phyloP scores from a whole-genome alignment of 2,329 filamentous ascomycete genomes.

The Aureobasidium sp. region DNA sequence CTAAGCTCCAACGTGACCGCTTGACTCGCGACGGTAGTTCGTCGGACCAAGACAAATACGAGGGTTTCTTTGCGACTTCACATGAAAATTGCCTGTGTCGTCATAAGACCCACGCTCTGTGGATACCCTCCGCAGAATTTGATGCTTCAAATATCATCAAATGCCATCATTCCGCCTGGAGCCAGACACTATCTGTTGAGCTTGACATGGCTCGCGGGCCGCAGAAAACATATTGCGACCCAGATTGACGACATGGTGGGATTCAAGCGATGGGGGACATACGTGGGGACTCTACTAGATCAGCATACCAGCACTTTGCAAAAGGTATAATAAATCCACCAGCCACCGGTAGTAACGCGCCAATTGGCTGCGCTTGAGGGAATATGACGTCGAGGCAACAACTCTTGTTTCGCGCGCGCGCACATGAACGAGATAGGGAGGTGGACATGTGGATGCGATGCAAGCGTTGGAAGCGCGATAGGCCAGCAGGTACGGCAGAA shows the following conservation, averaged over 20 bases:
- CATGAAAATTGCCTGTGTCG: slow-evolving; percentile 2
- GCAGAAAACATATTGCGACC: background rate
- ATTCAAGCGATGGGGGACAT: too few relatives aligned
- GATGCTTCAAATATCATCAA: slow-evolving; percentile 3
- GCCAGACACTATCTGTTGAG: background rate
- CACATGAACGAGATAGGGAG: slow-evolving; percentile 4
- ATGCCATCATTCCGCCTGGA: slow-evolving; percentile 7
- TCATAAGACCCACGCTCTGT: slow-evolving; percentile 6
- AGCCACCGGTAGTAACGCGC: background rate
- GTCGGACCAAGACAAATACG: slow-evolving; percentile 4
- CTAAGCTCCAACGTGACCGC: slow-evolving; percentile 2
- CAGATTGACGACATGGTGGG: slow-evolving; percentile 1
- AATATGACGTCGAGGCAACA: background rate
- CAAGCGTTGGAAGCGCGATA: slow-evolving; percentile 4
- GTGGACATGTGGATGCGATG: background rate
- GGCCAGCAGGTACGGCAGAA: background rate
- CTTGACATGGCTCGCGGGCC: background rate
- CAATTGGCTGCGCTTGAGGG: background rate
- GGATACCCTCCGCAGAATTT: slow-evolving; percentile 9
- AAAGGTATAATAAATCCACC: background rate
- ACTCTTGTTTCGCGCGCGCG: background rate
- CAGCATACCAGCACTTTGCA: background rate
- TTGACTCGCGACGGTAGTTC: background rate
- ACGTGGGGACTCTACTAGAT: background rate
- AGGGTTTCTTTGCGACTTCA: background rate